Evolutionary conservation across 2,329 filamentous ascomycete species (phyloP).

Genomic region (Penicillium sp.): DNA sequence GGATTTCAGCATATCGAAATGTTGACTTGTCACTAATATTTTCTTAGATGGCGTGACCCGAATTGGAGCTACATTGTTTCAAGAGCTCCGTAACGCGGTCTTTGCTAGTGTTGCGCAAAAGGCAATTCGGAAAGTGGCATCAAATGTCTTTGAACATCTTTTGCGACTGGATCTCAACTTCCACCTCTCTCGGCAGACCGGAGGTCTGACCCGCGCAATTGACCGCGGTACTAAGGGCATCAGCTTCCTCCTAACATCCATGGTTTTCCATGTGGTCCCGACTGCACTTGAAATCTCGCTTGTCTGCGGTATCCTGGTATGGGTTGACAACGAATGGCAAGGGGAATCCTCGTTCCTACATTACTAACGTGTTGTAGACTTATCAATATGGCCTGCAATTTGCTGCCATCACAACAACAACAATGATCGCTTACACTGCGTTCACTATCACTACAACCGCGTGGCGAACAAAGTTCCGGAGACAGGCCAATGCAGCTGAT

Average conservation of each 20-base stretch:
- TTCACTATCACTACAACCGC: constrained; percentile 96
- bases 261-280: constrained; percentile 96
- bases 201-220: constrained; percentile 87
- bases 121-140: constrained; percentile 84
- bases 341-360: neutral
- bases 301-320: constrained; percentile 85
- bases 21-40: neutral
- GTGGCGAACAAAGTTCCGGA: constrained; percentile 94
- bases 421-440: constrained; percentile 92
- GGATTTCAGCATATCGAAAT: constrained; percentile 19
- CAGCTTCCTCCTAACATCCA: constrained; percentile 92
- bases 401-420: constrained; percentile 81
- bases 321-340: constrained; percentile 7
- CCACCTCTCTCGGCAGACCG: constrained; percentile 90
- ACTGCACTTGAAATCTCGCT: constrained; percentile 91
- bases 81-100: constrained; percentile 91
- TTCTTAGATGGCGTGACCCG: constrained; percentile 73
- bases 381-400: constrained; percentile 94
- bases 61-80: constrained; percentile 83
- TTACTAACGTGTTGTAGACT: constrained; percentile 51
- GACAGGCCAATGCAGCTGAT: constrained; percentile 92
- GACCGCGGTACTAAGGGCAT: constrained; percentile 98
- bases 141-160: constrained; percentile 89
- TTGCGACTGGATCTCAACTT: constrained; percentile 88
- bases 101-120: constrained; percentile 98